phyloP scores from a whole-genome alignment of 768 basidiomycete species.

The Boletellus ananas region DNA sequence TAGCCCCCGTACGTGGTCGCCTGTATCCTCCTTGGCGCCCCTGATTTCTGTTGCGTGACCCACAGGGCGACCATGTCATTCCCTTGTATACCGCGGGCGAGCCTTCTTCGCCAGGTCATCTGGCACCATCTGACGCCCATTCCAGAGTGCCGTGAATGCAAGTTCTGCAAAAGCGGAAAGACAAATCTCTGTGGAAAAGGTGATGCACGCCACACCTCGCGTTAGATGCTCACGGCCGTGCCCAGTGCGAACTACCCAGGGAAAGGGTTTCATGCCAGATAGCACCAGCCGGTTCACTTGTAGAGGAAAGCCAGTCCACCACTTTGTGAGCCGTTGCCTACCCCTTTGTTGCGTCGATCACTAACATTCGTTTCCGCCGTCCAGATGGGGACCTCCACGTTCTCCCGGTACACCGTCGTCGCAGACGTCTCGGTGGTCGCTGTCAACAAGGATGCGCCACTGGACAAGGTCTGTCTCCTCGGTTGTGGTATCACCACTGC shows the following conservation, averaged over 20 bases:
- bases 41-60: background rate
- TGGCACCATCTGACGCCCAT: background rate
- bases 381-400: constrained; percentile 98
- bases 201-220: constrained; percentile 22
- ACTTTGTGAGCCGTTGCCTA: constrained; percentile 65
- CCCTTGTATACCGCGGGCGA: constrained; percentile 93
- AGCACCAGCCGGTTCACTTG: constrained; percentile 82
- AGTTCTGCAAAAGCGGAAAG: constrained; percentile 98
- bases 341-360: background rate
- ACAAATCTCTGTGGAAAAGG: constrained; percentile 98
- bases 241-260: constrained; percentile 87
- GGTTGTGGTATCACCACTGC: constrained; percentile 98
- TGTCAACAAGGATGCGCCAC: constrained; percentile 78
- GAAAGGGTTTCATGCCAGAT: constrained; percentile 94
- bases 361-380: background rate
- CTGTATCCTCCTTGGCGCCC: background rate
- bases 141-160: constrained; percentile 91
- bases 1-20: constrained; percentile 44
- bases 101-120: constrained; percentile 8
- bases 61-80: constrained; percentile 90
- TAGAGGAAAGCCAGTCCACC: constrained; percentile 81
- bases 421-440: constrained; percentile 96
- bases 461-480: constrained; percentile 95
- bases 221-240: background rate
- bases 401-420: constrained; percentile 99